Evolutionary conservation across 192 early-diverging fungal species (phyloP), one percentile per base, ranked within the genome.

Genomic region (Spizellomyces punctatus): DNA sequence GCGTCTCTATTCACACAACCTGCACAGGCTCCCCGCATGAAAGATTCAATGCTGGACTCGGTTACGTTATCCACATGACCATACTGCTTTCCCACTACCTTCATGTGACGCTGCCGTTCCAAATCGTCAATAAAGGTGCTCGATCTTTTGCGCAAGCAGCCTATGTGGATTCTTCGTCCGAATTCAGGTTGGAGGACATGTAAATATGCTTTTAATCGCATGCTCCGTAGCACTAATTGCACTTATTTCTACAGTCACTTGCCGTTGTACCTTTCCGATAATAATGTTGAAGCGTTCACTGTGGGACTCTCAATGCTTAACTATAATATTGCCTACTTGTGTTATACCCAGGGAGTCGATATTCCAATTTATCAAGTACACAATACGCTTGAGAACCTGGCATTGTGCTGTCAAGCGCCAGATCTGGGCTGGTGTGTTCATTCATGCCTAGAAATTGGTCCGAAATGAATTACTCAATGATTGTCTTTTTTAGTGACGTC

Each of bases 261-360:
- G 61, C 82, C 82, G 12, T 47, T 83, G 17, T 78, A 76, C 45
- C 62, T 83, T 9, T 74, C 81, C 9, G 82, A 80, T 48, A 45
- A 66, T 43, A 83, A 80, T 54, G 27, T 59, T 17, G 77, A 83
- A 19, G 41, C n/a, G n/a, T 83, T 83, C 58, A 78, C 56, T 8
- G 49, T 66, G 36, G 82, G 76, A 10, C 64, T 83, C 6, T n/a
- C 76, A 10, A 73, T 83, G 74, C 69, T 85, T 5, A 81, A 81
- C 63, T 85, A 75, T 67, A 71, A 85, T 66, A 77, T 85, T 54
- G 77, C 71, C 1, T 82, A 78, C 54, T 58, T 85, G 6, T 85
- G 84, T 56, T 72, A 60, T 43, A 74, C 81, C 17, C 81, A 83
- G 63, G 79, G 79, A 36, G 74, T 83, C 2, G 8, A 52, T 12